Evolutionary conservation across 192 early-diverging fungal species (phyloP), one percentile per base, ranked within the genome.

Genomic region (Backusella macrospora): DNA sequence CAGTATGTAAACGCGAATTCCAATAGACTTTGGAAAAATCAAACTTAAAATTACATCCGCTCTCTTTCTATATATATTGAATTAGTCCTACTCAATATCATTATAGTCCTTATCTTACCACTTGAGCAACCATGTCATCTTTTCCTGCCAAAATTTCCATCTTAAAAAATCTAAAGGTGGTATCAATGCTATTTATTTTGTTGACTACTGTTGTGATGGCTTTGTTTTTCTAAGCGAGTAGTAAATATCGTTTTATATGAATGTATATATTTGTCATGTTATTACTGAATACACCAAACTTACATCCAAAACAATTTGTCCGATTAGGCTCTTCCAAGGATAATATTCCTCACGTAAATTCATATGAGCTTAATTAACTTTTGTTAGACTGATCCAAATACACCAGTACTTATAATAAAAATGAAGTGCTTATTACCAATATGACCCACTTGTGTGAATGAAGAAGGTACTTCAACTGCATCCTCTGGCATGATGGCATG

Each of bases 11-110:
- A 6, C 98, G 88, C 3, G 96, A 98, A 85, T 99, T 99, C 98
- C 98, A 99, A 81, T 99, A 99, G 6, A 99, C 98, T 69, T 93
- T 89, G 12, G 96, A 94, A 74, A 96, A 98, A 71, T 99, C 97
- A 70, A 99, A 95, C 45, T 85, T 80, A 80, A 99, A 98, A 62
- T 79, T 86, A 82, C 96, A 98, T 13, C 89, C 90, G 76, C 94
- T 93, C 75, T 99, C 98, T 66, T 90, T 88, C 92, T 94, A 79
- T 13, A 62, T 46, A 26, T 6, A 15, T 59, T 15, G 39, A 67
- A 26, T 42, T 37, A 39, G 18, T 14, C 6, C n/a, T 37, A 34
- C 21, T 26, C n/a, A 74, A 12, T 14, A 18, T 52, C n/a, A 0
- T 42, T 1, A 14, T 37, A 43, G 18, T 16, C 23, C 16, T 16